Percentiles rank a stretch among this genome's conserved stretches.
Evolutionary conservation across 2,329 filamentous ascomycete genomes (phyloP).

Genomic region (Aspergillus proliferans): DNA sequence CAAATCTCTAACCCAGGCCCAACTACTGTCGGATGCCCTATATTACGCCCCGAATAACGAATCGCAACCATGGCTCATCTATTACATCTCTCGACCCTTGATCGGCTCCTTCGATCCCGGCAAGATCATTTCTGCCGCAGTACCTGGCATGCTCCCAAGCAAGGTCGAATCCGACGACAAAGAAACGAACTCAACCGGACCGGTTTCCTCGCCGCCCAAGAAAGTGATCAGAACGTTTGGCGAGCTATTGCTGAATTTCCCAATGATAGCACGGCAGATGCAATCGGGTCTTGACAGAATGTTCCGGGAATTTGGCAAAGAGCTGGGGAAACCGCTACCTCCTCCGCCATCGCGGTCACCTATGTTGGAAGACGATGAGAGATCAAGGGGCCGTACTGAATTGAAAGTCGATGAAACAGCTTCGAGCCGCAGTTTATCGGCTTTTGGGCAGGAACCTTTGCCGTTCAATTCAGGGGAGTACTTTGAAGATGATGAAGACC

Average conservation of each 20-base stretch:
- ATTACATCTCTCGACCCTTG: constrained; percentile 87
- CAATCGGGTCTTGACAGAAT: constrained; percentile 82
- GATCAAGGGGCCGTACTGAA: constrained; percentile 22
- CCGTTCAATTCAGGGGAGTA: constrained; percentile 61
- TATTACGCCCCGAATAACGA: constrained; percentile 89
- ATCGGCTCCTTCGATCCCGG: constrained; percentile 75
- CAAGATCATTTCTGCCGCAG: constrained; percentile 62
- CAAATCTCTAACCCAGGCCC: constrained; percentile 83
- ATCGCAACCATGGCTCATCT: constrained; percentile 88
- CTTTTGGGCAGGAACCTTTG: constrained; percentile 30
- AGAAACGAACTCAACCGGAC: constrained; percentile 26
- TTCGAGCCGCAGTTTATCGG: constrained; percentile 29
- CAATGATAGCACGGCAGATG: constrained; percentile 95
- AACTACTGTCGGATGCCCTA: constrained; percentile 73
- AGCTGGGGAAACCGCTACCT: constrained; percentile 78
- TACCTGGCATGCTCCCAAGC: constrained; percentile 37
- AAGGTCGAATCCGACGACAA: constrained; percentile 14
- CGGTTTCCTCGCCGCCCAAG: constrained; percentile 49
- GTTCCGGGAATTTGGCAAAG: constrained; percentile 80
- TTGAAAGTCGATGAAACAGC: constrained; percentile 35
- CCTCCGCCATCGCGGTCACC: constrained; percentile 53
- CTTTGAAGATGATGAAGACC: constrained; percentile 82
- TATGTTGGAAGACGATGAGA: constrained; percentile 53
- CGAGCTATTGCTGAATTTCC: constrained; percentile 84
- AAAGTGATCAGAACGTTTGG: constrained; percentile 89